Evolutionary conservation across 202 grass and related monocot species (phyloP), one percentile per base, ranked within the genome.

Genomic region (Bolboschoenoplectus hybrid): DNA sequence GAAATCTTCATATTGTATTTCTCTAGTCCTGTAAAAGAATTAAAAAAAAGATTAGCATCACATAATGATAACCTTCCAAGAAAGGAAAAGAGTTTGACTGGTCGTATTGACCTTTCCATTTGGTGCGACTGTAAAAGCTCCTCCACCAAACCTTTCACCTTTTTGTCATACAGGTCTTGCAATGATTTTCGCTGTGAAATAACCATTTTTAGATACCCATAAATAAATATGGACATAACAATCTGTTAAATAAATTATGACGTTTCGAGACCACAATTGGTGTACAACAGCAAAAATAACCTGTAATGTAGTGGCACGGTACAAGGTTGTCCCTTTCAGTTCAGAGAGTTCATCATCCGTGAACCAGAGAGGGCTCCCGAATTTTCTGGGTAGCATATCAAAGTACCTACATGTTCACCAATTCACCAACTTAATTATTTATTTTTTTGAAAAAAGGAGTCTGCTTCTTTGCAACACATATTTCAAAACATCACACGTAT

Each of bases 331-430:
- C 14, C 96, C 96, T 92, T 89, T 83, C 87, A 98, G 58, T 77
- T 92, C 96, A 44, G 87, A 89, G 55, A 98, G 91, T 80, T 94
- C 91, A 4, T 88, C 81, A 1, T 96, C 91, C 0, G 66, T 64
- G 36, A 98, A 98, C 96, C 96, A 98, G 56, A 94, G 65, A 61
- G 96, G 89, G 56, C 89, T 98, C 26, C 80, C 86, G 71, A 98
- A 98, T 87, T 87, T 94, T 81, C 84, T 92, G 2, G 96, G 96
- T 66, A 98, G 86, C 86, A 98, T 89, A 53, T 96, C 93, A 73
- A 97, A 65, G 56, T 97, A 97, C 83, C 95, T 97, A 68, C 1
- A 73, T 14, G 71, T 17, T 53, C 9, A 66, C 67, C 43, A 19
- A 55, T 56, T 55, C 10, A 64, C 49, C 2, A 47, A 74, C 7